Conservation (phyloP, 2,329 filamentous ascomycete genomes). For the Daldinia sp. region DNA sequence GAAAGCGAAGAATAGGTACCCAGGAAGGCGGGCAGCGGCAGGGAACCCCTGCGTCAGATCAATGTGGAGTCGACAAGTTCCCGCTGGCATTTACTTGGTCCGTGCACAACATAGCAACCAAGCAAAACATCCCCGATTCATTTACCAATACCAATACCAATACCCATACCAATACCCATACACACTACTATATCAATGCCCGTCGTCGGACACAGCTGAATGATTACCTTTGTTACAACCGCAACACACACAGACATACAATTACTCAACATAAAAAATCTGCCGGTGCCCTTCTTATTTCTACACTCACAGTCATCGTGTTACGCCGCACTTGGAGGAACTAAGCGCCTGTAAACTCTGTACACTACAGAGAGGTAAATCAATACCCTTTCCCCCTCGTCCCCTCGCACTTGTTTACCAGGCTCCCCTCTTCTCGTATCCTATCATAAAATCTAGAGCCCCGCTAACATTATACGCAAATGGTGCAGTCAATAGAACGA, state of each 20-base stretch:
- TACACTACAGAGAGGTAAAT: not conserved
- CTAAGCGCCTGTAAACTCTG: not conserved
- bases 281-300: not conserved
- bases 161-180: constrained; percentile 14
- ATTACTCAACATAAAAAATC: not conserved
- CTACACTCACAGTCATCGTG: not conserved
- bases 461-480: constrained; percentile 43
- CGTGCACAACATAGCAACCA: constrained; percentile 46
- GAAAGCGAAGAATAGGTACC: not conserved
- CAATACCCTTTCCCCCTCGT: not conserved
- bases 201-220: constrained; percentile 3
- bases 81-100: constrained; percentile 23
- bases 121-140: constrained; percentile 42
- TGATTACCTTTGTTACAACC: not conserved
- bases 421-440: not conserved
- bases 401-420: not conserved
- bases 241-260: not conserved
- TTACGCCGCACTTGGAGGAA: not conserved
- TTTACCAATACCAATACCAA: no score
- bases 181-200: constrained; percentile 4
- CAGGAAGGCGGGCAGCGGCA: constrained; percentile 7
- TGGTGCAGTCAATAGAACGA: constrained; percentile 42
- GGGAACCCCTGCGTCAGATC: constrained; percentile 35
- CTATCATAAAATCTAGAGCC: constrained; percentile 9
- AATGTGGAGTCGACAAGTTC: constrained; percentile 23